A percentile compares a stretch with the other conserved stretches of the same genome.
Evolutionary conservation across 768 basidiomycete species (phyloP).

Genomic region (Podaxis mareebaensis): DNA sequence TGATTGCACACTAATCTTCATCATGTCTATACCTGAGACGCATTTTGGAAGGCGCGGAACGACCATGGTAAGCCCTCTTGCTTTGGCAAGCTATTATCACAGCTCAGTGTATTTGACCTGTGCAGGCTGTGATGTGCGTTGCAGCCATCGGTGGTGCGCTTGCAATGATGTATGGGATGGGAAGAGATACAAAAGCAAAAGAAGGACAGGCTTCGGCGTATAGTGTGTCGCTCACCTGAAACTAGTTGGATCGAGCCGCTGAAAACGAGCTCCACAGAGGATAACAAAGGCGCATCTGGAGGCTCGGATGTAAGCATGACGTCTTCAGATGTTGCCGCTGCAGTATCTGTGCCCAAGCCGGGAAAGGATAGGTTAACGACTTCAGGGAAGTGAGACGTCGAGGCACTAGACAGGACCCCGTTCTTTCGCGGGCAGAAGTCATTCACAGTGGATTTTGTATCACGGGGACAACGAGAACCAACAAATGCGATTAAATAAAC

Average conservation of each 20-base stretch:
- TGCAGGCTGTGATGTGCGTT: constrained; percentile 33
- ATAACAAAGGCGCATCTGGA: constrained; percentile 24
- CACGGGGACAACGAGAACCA: background rate
- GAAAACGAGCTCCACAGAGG: constrained; percentile 15
- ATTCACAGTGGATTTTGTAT: background rate
- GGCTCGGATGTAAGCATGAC: constrained; percentile 37
- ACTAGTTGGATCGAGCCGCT: background rate
- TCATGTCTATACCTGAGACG: background rate
- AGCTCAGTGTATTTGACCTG: background rate
- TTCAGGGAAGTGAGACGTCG: background rate
- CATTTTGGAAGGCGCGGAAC: constrained; percentile 18
- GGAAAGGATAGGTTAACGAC: constrained; percentile 21
- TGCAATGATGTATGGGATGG: constrained; percentile 33
- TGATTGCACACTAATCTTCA: background rate
- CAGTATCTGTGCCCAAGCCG: constrained; percentile 36
- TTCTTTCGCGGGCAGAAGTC: no score
- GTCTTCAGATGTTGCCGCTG: constrained; percentile 38
- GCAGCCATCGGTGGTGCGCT: constrained; percentile 28
- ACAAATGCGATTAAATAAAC: background rate
- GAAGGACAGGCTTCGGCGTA: constrained; percentile 35
- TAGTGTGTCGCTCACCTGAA: constrained; percentile 24
- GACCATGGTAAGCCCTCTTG: constrained; percentile 15
- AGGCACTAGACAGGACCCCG: no score
- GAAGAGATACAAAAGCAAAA: constrained; percentile 32
- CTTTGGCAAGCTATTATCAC: background rate